These are phyloP conservation scores for Zygosaccharomyces bisporus DNA, from an alignment of 805 yeast genomes.

Conservation along the genomic window DNA sequence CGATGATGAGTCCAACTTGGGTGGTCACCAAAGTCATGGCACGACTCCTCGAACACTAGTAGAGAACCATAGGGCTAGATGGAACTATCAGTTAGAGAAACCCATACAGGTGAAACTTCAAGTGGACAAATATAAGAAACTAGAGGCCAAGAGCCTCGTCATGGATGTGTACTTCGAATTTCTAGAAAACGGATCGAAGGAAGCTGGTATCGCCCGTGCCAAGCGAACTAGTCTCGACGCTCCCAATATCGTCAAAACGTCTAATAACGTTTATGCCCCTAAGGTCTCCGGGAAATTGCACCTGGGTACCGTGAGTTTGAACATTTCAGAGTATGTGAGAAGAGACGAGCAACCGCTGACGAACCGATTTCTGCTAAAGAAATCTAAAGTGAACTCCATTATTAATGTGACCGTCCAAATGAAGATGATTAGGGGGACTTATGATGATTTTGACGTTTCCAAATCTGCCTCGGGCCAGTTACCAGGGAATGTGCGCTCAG, in stretches of 20 bases:
- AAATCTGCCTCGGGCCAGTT: constrained; percentile 23
- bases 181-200: constrained; percentile 4
- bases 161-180: constrained; percentile 46
- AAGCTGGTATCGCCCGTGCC: constrained; percentile 1
- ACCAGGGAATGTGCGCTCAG: constrained; percentile 23
- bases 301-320: constrained; percentile 64
- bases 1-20: constrained; percentile 33
- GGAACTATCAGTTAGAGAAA: constrained; percentile 41
- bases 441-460: constrained; percentile 29
- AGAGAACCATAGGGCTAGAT: constrained; percentile 48
- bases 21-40: constrained; percentile 32
- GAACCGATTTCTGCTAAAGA: constrained; percentile 64
- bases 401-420: constrained; percentile 56
- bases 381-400: constrained; percentile 82
- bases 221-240: constrained; percentile 14
- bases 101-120: constrained; percentile 42
- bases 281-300: constrained; percentile 39
- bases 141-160: constrained; percentile 38
- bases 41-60: constrained; percentile 44
- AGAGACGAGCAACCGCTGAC: constrained; percentile 47
- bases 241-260: constrained; percentile 3
- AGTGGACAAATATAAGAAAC: constrained; percentile 36
- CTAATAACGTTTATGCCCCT: constrained; percentile 25
- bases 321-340: constrained; percentile 65
- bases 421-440: constrained; percentile 40